Evolutionary conservation across 169 alveolate genomes (phyloP), one percentile per base, ranked within the genome.

Genomic region (Eimeria necatrix): DNA sequence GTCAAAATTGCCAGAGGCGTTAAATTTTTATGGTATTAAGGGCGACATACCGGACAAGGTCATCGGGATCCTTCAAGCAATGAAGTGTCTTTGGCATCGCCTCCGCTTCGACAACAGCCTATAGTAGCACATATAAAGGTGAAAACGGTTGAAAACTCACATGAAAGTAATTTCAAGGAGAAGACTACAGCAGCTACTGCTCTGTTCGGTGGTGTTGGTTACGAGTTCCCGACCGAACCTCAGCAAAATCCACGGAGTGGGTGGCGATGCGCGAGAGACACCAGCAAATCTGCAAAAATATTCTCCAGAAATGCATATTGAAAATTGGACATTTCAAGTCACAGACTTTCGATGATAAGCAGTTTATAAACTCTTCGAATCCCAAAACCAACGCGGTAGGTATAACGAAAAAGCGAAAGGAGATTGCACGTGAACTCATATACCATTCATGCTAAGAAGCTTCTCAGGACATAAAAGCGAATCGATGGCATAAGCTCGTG

Each of bases 231-330:
- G 48, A 14, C 53, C 95, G n/a, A 18, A 96, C 98, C 97, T 98
- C 99, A 14, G 99, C 99, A 71, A 98, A 96, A 56, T 98, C 99
- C 60, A 98, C 98, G 59, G 99, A 98, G 96, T 98, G 99, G 93
- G 98, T 97, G 22, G 99, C 99, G 51, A 98, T 98, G 92, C 98
- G 98, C n/a, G 99, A 98, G 86, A 98, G 97, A 96, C 99, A 98
- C 93, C 98, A 96, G 94, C 99, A 98, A 48, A 98, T 99, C 96
- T 94, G 95, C 14, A 46, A 52, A 12, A n/a, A 51, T 32, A 32
- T 32, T 32, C 41, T 2, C 41, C 41, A 32, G 41, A 32, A 32
- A 32, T 32, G 41, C 41, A 32, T 32, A 0, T 32, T 0, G 41
- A 32, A 32, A 32, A 32, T 32, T 32, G 41, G 41, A 32, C 41